Conservation (phyloP, 225 moss, liverwort and hornwort genomes). For the Polytrichum commune region DNA sequence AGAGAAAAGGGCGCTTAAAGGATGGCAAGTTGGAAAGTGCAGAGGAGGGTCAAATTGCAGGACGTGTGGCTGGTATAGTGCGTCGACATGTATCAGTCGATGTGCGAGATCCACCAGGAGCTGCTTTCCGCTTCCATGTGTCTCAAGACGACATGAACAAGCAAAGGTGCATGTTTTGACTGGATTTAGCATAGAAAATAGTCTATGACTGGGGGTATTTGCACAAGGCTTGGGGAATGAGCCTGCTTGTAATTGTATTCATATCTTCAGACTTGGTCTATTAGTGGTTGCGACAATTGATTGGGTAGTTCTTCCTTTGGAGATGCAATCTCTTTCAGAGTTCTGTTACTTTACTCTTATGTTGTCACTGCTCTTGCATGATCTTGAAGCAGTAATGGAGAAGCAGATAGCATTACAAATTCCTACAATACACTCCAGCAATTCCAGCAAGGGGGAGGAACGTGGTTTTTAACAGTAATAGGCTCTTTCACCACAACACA, state of each 20-base stretch:
- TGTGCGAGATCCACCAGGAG: constrained; percentile 91
- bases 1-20: constrained; percentile 74
- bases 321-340: no score
- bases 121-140: constrained; percentile 82
- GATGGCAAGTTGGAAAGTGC: constrained; percentile 61
- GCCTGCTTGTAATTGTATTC: no score
- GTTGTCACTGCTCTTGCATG: neutral
- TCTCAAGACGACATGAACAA: constrained; percentile 59
- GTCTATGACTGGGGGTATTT: no score
- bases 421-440: constrained; percentile 48
- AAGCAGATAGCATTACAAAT: constrained; percentile 49
- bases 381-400: constrained; percentile 41
- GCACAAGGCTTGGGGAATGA: no score
- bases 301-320: no score
- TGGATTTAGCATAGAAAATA: no score
- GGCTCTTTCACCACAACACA: constrained; percentile 95
- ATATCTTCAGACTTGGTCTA: no score
- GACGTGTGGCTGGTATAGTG: constrained; percentile 86
- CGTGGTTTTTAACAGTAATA: constrained; percentile 83
- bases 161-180: constrained; percentile 47
- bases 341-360: no score
- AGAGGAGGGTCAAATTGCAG: constrained; percentile 67
- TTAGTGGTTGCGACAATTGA: no score
- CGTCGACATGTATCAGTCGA: constrained; percentile 87
- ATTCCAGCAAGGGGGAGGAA: constrained; percentile 50